Evolutionary conservation across 768 basidiomycete species (phyloP), one percentile per base, ranked within the genome.

Genomic region (Mycena leptocephala): DNA sequence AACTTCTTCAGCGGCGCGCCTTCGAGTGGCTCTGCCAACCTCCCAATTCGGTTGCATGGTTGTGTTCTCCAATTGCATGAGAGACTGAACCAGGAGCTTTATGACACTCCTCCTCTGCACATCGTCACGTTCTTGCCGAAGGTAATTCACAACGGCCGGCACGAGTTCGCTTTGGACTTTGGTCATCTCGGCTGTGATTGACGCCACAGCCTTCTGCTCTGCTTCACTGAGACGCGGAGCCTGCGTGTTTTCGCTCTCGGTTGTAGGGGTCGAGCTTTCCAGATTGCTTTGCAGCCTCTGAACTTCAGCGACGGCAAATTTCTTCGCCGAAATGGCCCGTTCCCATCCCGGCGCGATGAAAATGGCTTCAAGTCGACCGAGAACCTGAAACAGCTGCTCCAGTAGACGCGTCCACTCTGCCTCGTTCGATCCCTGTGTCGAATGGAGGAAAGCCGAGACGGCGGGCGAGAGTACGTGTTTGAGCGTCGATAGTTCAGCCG

Each of bases 381-480:
- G 69, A 43, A 56, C 56, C 64, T 76, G 75, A 48, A 76, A 76
- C 32, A 72, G 58, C 35, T 20, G 35, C 16, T 76, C 75, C 58
- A 76, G 16, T 30, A 76, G 43, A 37, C 58, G 70, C 33, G 33
- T 76, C 75, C 69, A 76, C 32, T 67, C 35, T 16, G 43, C 58
- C 26, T 76, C 75, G 41, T 48, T 18, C 9, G 61, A 26, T 9
- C 13, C 63, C 24, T 55, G 62, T n/a, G 55, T n/a, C 5, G 61
- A 33, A 22, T 56, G 68, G 6, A 66, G 26, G 20, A 76, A 76
- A 30, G 33, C 70, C 10, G 46, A 24, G 39, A 76, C 75, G 4
- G 64, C 70, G 16, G 75, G 75, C 9, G 65, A 71, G 35, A 76
- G 58, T 1, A 53, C 65, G 39, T 43, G 64, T 18, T 28, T 10